A percentile compares a stretch with the other conserved stretches of the same genome.
phyloP scores from a whole-genome alignment of 176 grass and related monocot species.

The Sorghum bicolor region Sorghum_bicolor_NCBIv3 NC_012872.2:9254001-9254500 shows the following conservation, averaged over 20 bases:
- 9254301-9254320: not conserved
- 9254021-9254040: conserved; percentile 1
- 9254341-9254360: not conserved
- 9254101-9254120: not conserved
- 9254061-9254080: not conserved
- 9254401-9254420: not conserved
- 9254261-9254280: not conserved
- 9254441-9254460: not conserved
- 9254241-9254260: conserved; percentile 11
- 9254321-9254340: not conserved
- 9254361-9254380: too few species aligned
- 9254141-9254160: conserved; percentile 52
- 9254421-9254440: not conserved
- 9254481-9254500: too few species aligned
- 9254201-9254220: conserved; percentile 80
- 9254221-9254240: conserved; percentile 31
- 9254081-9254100: conserved; percentile 1
- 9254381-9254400: not conserved
- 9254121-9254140: not conserved
- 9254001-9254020: not conserved
- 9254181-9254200: conserved; percentile 96
- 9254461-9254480: not conserved
- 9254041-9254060: not conserved
- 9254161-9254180: conserved; percentile 97
- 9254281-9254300: not conserved